Evolutionary conservation across 441 rosid genomes (phyloP).

Genomic region (Hypseocharis bilobata): DNA sequence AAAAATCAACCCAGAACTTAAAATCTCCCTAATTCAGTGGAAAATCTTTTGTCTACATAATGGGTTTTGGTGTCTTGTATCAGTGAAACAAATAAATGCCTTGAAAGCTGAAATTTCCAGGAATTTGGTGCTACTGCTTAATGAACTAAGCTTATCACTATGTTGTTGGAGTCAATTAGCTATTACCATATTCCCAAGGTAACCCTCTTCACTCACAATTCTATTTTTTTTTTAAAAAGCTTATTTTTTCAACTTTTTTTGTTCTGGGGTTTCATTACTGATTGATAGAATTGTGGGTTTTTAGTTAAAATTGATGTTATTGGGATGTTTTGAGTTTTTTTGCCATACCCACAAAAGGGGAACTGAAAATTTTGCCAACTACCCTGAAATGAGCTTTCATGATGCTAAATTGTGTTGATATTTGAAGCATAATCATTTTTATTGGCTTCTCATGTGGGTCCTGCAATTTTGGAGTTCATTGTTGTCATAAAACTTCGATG

Average conservation of each 20-base stretch:
- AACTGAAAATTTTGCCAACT: not conserved
- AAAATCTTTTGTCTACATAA: not conserved
- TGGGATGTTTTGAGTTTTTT: not conserved
- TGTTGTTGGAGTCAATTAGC: slow-evolving; percentile 46
- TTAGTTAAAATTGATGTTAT: not conserved
- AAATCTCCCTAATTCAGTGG: not conserved
- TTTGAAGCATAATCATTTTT: not conserved
- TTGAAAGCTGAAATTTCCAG: not conserved
- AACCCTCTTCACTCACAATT: slow-evolving; percentile 2
- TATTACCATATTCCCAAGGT: slow-evolving; percentile 49
- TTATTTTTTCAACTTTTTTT: not conserved
- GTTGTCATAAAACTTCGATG: not conserved
- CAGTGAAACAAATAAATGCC: slow-evolving; percentile 14
- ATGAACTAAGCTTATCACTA: slow-evolving; percentile 14
- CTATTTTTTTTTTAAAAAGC: not conserved
- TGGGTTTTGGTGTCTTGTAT: not conserved
- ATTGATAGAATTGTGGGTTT: not conserved
- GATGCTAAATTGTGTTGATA: not conserved
- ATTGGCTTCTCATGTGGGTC: not conserved
- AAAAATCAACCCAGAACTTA: not conserved
- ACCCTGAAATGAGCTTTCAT: not conserved
- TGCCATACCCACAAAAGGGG: not conserved
- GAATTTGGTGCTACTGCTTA: not conserved
- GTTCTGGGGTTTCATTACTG: not conserved
- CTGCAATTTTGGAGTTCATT: not conserved